Evolutionary conservation across 176 grass and related monocot genomes (phyloP), one percentile per base, ranked within the genome.

Genomic region (Phoenix roebelenii): DNA sequence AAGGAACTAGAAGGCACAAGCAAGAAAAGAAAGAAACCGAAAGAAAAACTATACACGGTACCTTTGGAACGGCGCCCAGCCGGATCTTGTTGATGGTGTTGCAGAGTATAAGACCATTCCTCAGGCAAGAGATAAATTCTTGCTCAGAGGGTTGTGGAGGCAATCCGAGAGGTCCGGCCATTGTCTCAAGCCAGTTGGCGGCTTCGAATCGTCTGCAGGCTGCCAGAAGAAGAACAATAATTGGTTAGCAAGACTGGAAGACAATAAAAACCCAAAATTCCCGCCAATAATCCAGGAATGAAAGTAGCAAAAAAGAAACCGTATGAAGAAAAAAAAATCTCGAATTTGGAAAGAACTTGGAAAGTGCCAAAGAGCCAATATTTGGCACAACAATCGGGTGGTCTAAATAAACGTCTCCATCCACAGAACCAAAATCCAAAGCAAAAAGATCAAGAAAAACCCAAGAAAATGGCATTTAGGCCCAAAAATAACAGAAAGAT

Each of bases 91-190:
- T 96, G 7, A 96, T 90, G 59, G 72, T 29, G 50, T 87, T 87
- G 86, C 91, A 96, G 9, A 96, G 75, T 54, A 90, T 79, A 44
- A 96, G 74, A 51, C 86, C 91, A 52, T 85, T 96, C 60, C 83
- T 84, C 19, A 96, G 66, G 65, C 71, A 69, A 63, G 77, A 54
- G 15, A 79, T 58, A 53, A 96, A 87, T 48, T 96, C 83, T 29
- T 84, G 68, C 25, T 96, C 91, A 0, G 83, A 82, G 0, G 86
- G 86, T 18, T 35, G 80, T 55, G 61, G 57, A 53, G 86, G 5
- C 35, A 90, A 59, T 53, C 77, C 54, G 18, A 87, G 70, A 30
- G 80, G 63, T 12, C 91, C 86, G 0, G 69, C 61, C 58, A 90
- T 61, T 57, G 49, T 72, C 57, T 96, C 77, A 2, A 96, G 86